A percentile compares a stretch with the other conserved stretches of the same genome.
Conservation (phyloP, 768 basidiomycete species). For the Amanita phalloides region DNA sequence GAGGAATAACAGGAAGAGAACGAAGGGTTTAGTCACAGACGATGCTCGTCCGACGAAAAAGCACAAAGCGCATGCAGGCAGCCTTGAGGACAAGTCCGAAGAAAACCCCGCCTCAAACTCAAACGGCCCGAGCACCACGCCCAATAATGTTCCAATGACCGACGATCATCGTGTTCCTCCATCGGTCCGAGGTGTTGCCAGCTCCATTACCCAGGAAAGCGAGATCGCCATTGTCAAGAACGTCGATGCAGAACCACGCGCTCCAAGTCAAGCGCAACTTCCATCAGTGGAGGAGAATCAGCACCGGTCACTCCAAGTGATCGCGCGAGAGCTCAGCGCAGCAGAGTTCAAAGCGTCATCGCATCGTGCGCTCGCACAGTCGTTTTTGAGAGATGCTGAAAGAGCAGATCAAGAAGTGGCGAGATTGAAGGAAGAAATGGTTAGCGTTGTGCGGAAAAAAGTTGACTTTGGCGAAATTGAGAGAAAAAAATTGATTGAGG, state of each 20-base stretch:
- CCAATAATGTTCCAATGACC: too few relatives aligned
- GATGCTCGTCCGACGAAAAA: too few relatives aligned
- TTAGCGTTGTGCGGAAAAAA: background rate
- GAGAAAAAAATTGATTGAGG: background rate
- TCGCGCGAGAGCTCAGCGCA: slow-evolving; percentile 1
- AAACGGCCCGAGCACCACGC: too few relatives aligned
- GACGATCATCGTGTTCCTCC: too few relatives aligned
- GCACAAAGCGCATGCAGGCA: too few relatives aligned
- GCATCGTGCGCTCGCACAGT: background rate
- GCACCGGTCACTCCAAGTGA: background rate
- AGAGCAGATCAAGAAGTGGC: slow-evolving; percentile 1
- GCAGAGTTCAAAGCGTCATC: background rate
- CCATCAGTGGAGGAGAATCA: background rate
- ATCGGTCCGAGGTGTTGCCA: background rate
- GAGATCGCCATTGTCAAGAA: background rate
- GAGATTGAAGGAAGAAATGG: slow-evolving; percentile 1
- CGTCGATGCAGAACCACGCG: background rate
- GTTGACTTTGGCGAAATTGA: background rate
- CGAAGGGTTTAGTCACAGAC: too few relatives aligned
- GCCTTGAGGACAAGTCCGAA: too few relatives aligned
- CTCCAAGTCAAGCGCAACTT: background rate
- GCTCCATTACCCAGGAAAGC: background rate
- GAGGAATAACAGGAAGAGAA: too few relatives aligned
- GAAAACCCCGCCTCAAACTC: too few relatives aligned
- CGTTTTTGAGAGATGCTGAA: background rate